Conservation (phyloP, 768 basidiomycete genomes). For the Podaxis rugospora region DNA sequence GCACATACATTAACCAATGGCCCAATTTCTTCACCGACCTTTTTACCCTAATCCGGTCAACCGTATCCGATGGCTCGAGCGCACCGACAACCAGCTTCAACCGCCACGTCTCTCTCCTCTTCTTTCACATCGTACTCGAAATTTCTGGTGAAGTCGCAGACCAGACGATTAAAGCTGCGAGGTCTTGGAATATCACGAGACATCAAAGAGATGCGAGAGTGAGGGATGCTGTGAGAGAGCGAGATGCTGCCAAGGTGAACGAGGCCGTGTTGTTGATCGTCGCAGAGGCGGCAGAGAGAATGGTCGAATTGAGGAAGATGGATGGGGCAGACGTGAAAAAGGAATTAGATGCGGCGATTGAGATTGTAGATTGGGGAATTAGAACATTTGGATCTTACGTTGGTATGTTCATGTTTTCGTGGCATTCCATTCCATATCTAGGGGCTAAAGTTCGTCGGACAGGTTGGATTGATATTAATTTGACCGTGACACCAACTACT, state of each 20-base stretch:
- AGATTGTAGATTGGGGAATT: slow-evolving; percentile 90
- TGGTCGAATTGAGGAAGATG: slow-evolving; percentile 47
- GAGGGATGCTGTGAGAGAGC: slow-evolving; percentile 84
- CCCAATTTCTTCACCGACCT: slow-evolving; percentile 80
- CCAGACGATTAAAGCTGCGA: slow-evolving; percentile 85
- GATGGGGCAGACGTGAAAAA: slow-evolving; percentile 36
- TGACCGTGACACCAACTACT: slow-evolving; percentile 89
- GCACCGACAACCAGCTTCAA: slow-evolving; percentile 56
- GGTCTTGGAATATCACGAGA: slow-evolving; percentile 63
- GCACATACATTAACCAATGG: slow-evolving; percentile 83
- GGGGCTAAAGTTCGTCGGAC: neutral
- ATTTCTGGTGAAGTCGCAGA: slow-evolving; percentile 98
- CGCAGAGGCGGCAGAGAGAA: slow-evolving; percentile 60
- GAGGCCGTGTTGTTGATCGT: slow-evolving; percentile 84
- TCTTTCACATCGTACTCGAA: slow-evolving; percentile 90
- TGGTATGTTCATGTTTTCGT: slow-evolving; percentile 52
- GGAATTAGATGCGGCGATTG: slow-evolving; percentile 56
- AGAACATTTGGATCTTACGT: slow-evolving; percentile 91
- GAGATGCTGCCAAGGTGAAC: slow-evolving; percentile 84
- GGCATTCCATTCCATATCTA: neutral
- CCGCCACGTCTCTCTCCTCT: slow-evolving; percentile 79
- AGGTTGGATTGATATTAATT: slow-evolving; percentile 98
- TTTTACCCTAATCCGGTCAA: slow-evolving; percentile 59
- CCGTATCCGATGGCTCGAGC: slow-evolving; percentile 39
- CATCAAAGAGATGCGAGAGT: slow-evolving; percentile 81